Evolutionary conservation across 2,329 filamentous ascomycete species (phyloP).

Genomic region (Aspergillus clavatus): DNA sequence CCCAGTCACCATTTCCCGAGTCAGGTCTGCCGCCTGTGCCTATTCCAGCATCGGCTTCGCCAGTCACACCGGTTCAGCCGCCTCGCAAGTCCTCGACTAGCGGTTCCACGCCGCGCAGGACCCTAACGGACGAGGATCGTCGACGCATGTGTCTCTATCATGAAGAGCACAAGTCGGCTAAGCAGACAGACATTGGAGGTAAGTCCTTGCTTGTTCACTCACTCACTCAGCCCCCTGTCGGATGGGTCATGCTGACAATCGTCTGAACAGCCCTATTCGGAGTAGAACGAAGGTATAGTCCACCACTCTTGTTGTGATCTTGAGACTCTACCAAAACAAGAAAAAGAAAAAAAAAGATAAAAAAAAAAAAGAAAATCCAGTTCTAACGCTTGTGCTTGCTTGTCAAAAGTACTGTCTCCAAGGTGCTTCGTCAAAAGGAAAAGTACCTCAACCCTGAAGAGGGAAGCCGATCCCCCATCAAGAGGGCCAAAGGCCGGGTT

Average conservation of each 20-base stretch:
- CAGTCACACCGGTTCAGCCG: conserved; percentile 42
- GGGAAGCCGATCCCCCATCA: conserved; percentile 71
- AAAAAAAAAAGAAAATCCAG: not conserved
- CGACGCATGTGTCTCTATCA: conserved; percentile 91
- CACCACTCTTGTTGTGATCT: conserved; percentile 1
- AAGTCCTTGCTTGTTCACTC: conserved; percentile 30
- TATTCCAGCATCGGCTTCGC: conserved; percentile 50
- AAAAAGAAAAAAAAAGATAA: too few species aligned
- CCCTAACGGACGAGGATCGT: conserved; percentile 84
- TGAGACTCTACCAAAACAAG: conserved; percentile 6
- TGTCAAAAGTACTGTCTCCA: conserved; percentile 81
- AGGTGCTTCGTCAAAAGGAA: conserved; percentile 89
- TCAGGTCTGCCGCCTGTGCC: conserved; percentile 56
- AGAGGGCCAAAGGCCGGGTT: conserved; percentile 76
- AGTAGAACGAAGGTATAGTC: conserved; percentile 84
- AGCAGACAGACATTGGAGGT: conserved; percentile 95
- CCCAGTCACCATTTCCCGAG: conserved; percentile 61
- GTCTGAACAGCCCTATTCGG: conserved; percentile 68
- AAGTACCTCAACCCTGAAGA: conserved; percentile 84
- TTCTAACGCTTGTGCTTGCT: conserved; percentile 11
- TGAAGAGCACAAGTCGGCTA: conserved; percentile 80
- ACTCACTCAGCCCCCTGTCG: not conserved
- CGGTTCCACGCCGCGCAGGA: conserved; percentile 68
- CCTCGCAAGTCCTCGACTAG: conserved; percentile 39
- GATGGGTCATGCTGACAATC: conserved; percentile 14